Evolutionary conservation across 73 alveolate genomes (phyloP).

Genomic region (Effrenium voratum): DNA sequence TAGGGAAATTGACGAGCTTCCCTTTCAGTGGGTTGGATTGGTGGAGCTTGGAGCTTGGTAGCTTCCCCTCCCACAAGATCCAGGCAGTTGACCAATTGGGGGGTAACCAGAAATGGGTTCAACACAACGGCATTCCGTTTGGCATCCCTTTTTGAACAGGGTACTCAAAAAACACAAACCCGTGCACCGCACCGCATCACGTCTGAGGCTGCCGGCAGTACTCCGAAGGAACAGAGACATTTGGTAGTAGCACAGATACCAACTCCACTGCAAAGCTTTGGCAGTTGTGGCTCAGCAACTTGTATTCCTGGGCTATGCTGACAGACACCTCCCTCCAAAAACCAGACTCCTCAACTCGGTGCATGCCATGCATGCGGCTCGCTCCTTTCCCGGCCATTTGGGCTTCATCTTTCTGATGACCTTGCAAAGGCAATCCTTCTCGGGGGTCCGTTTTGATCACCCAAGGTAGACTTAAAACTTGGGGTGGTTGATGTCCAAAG

Average conservation of each 20-base stretch:
- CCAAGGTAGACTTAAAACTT: no score
- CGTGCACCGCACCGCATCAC: not conserved
- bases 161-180: not conserved
- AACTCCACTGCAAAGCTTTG: slow-evolving; percentile 80
- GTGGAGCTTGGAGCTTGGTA: no score
- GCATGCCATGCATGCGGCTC: not conserved
- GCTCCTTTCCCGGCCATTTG: slow-evolving; percentile 86
- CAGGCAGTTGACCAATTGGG: no score
- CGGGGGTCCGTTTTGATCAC: no score
- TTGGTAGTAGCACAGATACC: slow-evolving; percentile 57
- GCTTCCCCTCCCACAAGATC: no score
- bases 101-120: no score
- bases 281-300: slow-evolving; percentile 82
- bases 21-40: no score
- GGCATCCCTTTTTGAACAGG: not conserved
- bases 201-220: not conserved
- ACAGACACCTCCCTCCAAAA: not conserved
- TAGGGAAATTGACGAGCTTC: no score
- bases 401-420: slow-evolving; percentile 77
- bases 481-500: no score
- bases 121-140: no score
- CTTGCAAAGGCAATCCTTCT: no score
- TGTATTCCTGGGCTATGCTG: slow-evolving; percentile 42
- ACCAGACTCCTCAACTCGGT: not conserved
- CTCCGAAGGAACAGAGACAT: slow-evolving; percentile 40